Evolutionary conservation across 148 eudicot species (phyloP), one percentile per base, ranked within the genome.

Genomic region (Gaultheria prostrata): DNA sequence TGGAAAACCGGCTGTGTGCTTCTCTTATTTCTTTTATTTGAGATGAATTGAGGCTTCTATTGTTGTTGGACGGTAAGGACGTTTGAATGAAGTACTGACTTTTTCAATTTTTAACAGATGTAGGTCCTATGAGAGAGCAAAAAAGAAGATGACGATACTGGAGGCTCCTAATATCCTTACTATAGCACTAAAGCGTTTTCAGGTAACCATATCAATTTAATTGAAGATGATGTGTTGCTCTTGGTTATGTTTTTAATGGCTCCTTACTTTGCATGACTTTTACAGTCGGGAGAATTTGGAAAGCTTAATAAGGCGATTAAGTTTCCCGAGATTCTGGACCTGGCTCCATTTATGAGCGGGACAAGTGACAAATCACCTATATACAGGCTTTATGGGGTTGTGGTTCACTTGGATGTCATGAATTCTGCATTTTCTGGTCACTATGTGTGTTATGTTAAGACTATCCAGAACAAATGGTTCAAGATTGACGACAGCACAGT

Each of bases 111-210:
- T 80, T 50, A 35, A 49, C 86, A 93, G 97, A 86, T 95, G 98
- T 85, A 93, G 91, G 75, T 92, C 98, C 45, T 93, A 94, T 82
- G 95, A 91, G 87, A 95, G 88, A 86, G 98, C 98, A 51, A 94
- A 92, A 86, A 95, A 95, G 91, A 95, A 92, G 88, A 82, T 95
- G 82, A 91, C 81, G 56, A 79, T 95, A 85, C 63, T 83, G 80
- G 98, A 95, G 93, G 96, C 98, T 85, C 98, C 98, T 51, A 95
- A 95, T 88, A 85, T 95, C 82, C 94, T 95, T 78, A 93, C 98
- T 1, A 89, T 95, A 84, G 95, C 94, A 21, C 84, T 94, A 56
- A 95, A 94, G 88, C 91, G 98, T 80, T 94, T 92, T 88, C 96
- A 93, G 94, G 98, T 94, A 83, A 79, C 50, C 56, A 82, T 74